Percentiles rank a stretch among this genome's conserved stretches.
Conservation (phyloP, 1,284 basidiomycete species). For the Austroboletus rostrupii region DNA sequence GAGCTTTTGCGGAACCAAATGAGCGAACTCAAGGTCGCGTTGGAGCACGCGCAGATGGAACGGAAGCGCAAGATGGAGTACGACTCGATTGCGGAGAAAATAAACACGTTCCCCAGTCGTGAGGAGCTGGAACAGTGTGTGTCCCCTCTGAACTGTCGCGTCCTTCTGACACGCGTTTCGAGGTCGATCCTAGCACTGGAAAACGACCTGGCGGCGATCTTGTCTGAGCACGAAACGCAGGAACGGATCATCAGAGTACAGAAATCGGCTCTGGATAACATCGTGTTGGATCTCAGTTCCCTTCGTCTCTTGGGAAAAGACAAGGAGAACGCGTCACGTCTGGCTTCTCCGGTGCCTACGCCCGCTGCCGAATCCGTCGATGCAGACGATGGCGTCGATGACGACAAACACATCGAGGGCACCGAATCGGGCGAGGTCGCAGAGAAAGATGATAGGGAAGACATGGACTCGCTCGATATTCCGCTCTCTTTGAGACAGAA, state of each 20-base stretch:
- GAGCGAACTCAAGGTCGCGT: constrained; percentile 63
- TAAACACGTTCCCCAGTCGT: constrained; percentile 70
- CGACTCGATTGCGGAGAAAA: constrained; percentile 74
- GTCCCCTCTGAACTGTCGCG: background rate
- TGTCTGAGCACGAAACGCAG: constrained; percentile 68
- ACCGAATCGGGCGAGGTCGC: constrained; percentile 33
- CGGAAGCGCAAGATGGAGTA: constrained; percentile 79
- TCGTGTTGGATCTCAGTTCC: constrained; percentile 57
- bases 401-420: constrained; percentile 40
- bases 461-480: constrained; percentile 34
- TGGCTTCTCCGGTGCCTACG: constrained; percentile 42
- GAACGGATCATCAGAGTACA: constrained; percentile 62
- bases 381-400: constrained; percentile 30
- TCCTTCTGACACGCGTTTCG: constrained; percentile 1
- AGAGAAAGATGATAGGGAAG: constrained; percentile 37
- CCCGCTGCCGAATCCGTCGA: constrained; percentile 44
- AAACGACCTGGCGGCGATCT: constrained; percentile 73
- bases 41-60: constrained; percentile 74
- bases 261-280: constrained; percentile 59
- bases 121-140: constrained; percentile 70
- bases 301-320: constrained; percentile 67
- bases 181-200: constrained; percentile 69
- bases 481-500: constrained; percentile 34
- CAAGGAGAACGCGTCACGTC: constrained; percentile 42
- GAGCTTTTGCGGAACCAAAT: constrained; percentile 63